Evolutionary conservation across 164 flowering plant genomes (phyloP), one percentile per base, ranked within the genome.

Genomic region (Aristolochia fimbriata): DNA sequence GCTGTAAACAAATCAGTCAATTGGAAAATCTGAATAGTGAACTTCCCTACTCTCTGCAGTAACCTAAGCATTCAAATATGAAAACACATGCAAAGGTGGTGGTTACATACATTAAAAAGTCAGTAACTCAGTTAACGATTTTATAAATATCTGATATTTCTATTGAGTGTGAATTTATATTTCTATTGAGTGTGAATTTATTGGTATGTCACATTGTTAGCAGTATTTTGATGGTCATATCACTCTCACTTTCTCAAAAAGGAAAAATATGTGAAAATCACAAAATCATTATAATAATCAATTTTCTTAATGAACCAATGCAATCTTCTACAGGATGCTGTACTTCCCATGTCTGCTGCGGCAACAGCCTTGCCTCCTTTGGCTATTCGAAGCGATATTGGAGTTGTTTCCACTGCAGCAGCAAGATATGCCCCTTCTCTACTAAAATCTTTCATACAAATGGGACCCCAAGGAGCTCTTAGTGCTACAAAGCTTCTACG

Each of bases 361-460:
- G 98, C 98, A 64, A 93, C 81, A 90, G 97, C 98, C 66, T 73
- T 93, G 60, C 97, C 98, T 17, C 97, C 98, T 65, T 74, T 93
- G 51, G 83, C 97, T 21, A 87, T 93, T 54, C 80, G 97, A 55
- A 87, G 94, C 46, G 98, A 93, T 77, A 71, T 70, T 71, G 98
- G 98, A 61, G 90, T 86, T 71, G 71, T 93, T 62, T 87, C 94
- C 51, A 93, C 98, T 17, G 86, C 83, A 23, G 97, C 86, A 19
- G 84, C 84, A 67, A 76, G 97, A 82, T 87, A 93, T 74, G 93
- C 90, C 10, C 94, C 96, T 33, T 80, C 91, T 58, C 88, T 93
- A 53, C 66, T 89, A 61, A 82, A 89, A 72, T 86, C 98, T 11
- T 86, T 93, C 70, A 61, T 76, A 13, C 63, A 86, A 63, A 93